Base-by-base conservation (phyloP, 768 basidiomycete species). In the Lactifluus subvellereus region DNA sequence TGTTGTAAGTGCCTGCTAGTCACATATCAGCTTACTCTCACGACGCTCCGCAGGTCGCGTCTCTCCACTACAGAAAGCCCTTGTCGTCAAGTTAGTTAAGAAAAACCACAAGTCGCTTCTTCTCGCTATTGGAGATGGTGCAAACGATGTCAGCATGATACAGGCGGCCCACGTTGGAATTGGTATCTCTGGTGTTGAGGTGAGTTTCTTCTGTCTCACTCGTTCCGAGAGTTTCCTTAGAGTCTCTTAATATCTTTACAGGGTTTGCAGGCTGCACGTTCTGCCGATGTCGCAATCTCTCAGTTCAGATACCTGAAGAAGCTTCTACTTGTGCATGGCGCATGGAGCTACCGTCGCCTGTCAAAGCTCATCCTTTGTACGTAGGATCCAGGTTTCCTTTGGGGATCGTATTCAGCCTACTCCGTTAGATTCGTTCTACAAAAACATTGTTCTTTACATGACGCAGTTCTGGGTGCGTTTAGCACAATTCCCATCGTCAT, bases 91-190 rank as follows among this genome's bases (percentile, higher is more conserved):
- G 75, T 84, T 98, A n/a, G 96, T 98, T 59, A 98, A 98, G 80
- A 95, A 95, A 75, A 95, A 96, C 73, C 86, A 88, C 69, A 92
- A 93, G 61, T 82, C 94, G 7, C 92, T 97, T 58, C 79, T 97
- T n/a, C 83, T 98, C 9, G 96, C 96, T 3, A 98, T 98, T 55
- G 96, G 96, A 22, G 96, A 98, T 67, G 96, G 96, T 54, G 96
- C 96, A 2, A 98, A 98, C 73, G 96, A 98, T 73, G 96, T 98
- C 68, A 92, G 92, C 72, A 98, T 98, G 96, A 98, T 98, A 63
- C 96, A 98, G 72, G 96, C 96, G 40, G 96, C 96, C 0, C 96
- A 98, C 71, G 91, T 98, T 51, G 96, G 96, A 35, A 88, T 98
- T 59, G 96, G 96, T 69, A 98, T 98, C 53, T 98, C 95, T 50